A percentile compares a stretch with the other conserved stretches of the same genome.
Conservation (phyloP, 352 stramenopile species). For the Phytophthora lateralis region DNA sequence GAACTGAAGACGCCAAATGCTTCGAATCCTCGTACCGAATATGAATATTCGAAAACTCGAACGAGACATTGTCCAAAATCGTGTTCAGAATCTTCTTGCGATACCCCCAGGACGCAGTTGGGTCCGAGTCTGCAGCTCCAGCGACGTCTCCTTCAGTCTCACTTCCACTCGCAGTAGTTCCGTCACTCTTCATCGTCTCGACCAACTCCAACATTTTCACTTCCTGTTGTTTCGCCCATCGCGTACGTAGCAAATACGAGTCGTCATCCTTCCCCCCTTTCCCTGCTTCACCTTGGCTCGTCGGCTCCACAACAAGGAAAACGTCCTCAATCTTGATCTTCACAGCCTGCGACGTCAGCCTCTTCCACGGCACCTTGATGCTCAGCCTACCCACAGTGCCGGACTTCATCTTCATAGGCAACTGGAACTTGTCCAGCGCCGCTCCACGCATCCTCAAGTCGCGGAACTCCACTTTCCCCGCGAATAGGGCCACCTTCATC, state of each 20-base stretch:
- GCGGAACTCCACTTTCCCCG: conserved; percentile 83
- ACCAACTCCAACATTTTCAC: conserved; percentile 77
- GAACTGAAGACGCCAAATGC: conserved; percentile 57
- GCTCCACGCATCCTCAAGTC: conserved; percentile 74
- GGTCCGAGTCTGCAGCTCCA: conserved; percentile 35
- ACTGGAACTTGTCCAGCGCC: conserved; percentile 77
- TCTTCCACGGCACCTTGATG: conserved; percentile 89
- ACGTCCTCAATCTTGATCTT: conserved; percentile 82
- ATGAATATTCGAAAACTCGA: conserved; percentile 85
- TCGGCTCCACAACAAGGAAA: conserved; percentile 71
- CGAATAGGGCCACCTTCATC: conserved; percentile 87
- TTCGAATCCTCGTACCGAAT: conserved; percentile 85
- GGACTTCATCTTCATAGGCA: conserved; percentile 79
- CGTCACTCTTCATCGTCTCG: conserved; percentile 70
- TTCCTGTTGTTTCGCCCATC: conserved; percentile 85
- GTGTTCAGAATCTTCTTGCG: conserved; percentile 85
- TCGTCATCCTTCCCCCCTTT: conserved; percentile 45
- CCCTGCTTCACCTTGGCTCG: conserved; percentile 55
- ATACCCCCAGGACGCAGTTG: conserved; percentile 71
- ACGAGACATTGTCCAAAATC: conserved; percentile 83
- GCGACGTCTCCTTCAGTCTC: conserved; percentile 12
- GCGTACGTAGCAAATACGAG: conserved; percentile 62
- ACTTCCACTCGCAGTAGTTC: conserved; percentile 14
- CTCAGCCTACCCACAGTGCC: conserved; percentile 66
- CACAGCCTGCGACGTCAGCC: conserved; percentile 76